Evolutionary conservation across 2,329 filamentous ascomycete genomes (phyloP).

Genomic region (Teratosphaeria zuluensis): DNA sequence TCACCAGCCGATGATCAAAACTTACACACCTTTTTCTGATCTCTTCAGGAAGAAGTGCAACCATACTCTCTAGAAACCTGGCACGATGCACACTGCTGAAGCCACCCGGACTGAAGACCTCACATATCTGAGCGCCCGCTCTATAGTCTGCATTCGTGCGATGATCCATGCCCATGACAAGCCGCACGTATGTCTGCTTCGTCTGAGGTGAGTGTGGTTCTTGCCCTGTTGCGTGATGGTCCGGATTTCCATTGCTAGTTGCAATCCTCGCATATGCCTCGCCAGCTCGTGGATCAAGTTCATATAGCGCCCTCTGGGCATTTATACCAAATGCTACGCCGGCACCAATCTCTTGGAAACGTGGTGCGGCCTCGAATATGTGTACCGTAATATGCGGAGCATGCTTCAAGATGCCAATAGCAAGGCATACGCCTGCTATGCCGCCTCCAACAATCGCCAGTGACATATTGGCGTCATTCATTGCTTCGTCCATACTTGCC

Average conservation of each 20-base stretch:
- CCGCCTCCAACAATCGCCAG: constrained; percentile 44
- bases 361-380: constrained; percentile 46
- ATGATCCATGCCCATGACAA: constrained; percentile 23
- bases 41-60: constrained; percentile 36
- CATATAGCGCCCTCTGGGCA: constrained; percentile 41
- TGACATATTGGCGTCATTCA: neutral
- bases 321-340: constrained; percentile 50
- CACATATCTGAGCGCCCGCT: constrained; percentile 4
- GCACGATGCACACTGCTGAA: constrained; percentile 31
- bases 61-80: constrained; percentile 40
- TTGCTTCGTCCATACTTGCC: neutral
- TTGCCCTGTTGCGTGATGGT: constrained; percentile 9
- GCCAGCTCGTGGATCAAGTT: neutral
- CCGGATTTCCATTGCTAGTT: constrained; percentile 33
- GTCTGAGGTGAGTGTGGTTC: constrained; percentile 19
- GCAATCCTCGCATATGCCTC: constrained; percentile 29
- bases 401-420: constrained; percentile 39
- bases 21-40: constrained; percentile 9
- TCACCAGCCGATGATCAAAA: neutral
- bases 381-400: constrained; percentile 31
- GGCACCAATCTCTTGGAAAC: constrained; percentile 43
- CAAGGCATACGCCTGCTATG: constrained; percentile 47
- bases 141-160: constrained; percentile 28
- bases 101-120: neutral
- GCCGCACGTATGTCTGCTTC: constrained; percentile 14